Evolutionary conservation across 1,284 basidiomycete species (phyloP), one percentile per base, ranked within the genome.

Genomic region (Ganoderma sp.): DNA sequence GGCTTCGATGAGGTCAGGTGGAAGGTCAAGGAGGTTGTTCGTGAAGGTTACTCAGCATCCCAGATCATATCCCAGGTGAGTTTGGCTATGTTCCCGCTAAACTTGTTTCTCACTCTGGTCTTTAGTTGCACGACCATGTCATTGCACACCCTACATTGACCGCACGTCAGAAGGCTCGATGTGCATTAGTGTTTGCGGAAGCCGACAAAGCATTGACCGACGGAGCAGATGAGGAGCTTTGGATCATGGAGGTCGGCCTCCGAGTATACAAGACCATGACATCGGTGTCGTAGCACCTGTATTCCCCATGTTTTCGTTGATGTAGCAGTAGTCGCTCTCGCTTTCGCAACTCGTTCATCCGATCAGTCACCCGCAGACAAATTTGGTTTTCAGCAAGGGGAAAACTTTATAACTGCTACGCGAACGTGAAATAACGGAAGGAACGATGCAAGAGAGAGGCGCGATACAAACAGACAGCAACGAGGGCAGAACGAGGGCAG

Each of bases 201-300:
- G 95, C 95, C 48, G 98, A 99, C 83, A 99, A 99, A 80, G 95
- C 94, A 0, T 82, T 99, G 56, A 95, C 93, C 71, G 97, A 99
- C 75, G 98, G 98, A 1, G 97, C 95, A n/a, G 97, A 99, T 75
- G 98, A 99, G 80, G 96, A 98, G 79, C 83, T 99, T 48, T 98
- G 98, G 90, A 88, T 96, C 61, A 82, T 99, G 25, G 94, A 97
- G 75, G 90, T 96, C 63, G 95, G 89, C 48, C 80, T 98, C 64
- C 86, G 89, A 50, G 84, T 98, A 22, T 85, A 91, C 77, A 95
- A 91, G 73, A 89, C 89, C 10, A 73, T 84, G 61, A 70, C 66
- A 14, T 70, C 69, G 10, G 65, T 45, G 28, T 65, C 43, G 12
- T 64, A 42, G 34, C 39, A 28, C 19, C 57, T 19, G 4, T n/a